Percentiles rank a stretch among this genome's conserved stretches.
Conservation (phyloP, 345 rosid genomes). For the Eucalyptus tenuipes region DNA sequence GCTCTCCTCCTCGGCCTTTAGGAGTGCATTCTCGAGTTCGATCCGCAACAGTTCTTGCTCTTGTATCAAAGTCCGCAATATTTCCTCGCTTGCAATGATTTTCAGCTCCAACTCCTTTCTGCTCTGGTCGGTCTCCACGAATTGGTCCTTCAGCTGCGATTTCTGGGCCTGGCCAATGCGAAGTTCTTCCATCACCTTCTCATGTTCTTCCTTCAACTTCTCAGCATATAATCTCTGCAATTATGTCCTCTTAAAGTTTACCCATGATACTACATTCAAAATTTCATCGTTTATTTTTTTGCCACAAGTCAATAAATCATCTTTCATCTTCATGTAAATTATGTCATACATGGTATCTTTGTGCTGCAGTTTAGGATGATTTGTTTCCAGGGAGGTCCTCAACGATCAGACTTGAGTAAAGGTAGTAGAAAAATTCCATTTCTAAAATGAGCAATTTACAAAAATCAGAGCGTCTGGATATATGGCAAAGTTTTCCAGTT, state of each 20-base stretch:
- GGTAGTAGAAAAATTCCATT: not conserved
- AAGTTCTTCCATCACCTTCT: not conserved
- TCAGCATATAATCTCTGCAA: not conserved
- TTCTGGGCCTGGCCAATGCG: not conserved
- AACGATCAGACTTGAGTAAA: not conserved
- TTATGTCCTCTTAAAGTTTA: not conserved
- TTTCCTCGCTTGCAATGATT: not conserved
- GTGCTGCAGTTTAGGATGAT: not conserved
- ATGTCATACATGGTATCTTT: not conserved
- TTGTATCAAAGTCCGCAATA: not conserved
- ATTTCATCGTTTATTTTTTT: no score
- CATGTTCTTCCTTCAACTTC: not conserved
- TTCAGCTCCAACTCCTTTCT: not conserved
- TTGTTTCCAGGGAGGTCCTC: not conserved
- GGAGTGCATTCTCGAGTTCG: not conserved
- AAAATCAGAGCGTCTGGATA: not conserved
- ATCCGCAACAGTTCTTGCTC: not conserved
- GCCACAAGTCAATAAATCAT: not conserved
- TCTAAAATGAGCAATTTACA: not conserved
- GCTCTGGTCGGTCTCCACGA: not conserved
- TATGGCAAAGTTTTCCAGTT: not conserved
- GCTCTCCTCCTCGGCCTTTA: not conserved
- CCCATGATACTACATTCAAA: no score
- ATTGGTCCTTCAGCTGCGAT: not conserved
- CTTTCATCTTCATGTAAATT: not conserved